Evolutionary conservation across 1,284 basidiomycete genomes (phyloP), one percentile per base, ranked within the genome.

Genomic region (Trametes sp.): DNA sequence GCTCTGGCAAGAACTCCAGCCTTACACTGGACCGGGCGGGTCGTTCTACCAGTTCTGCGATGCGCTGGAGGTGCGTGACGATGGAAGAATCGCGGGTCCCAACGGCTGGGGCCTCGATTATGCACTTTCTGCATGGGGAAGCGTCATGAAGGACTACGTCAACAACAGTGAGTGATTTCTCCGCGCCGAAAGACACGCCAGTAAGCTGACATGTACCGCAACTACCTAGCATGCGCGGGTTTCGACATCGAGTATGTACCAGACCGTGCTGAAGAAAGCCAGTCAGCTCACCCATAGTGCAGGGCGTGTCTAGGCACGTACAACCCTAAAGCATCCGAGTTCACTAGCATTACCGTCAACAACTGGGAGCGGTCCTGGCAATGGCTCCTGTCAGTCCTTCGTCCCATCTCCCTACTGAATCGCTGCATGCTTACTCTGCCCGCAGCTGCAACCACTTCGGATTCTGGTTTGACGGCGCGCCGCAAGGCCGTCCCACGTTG

Each of bases 21-120:
- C 82, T 1, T 77, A 75, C 4, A 75, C 76, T 1, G 78, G 76
- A 2, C 70, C 75, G 0, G 74, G 72, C 24, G 68, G 72, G 1
- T 59, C 73, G 8, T 91, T 91, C 74, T 87, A 78, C 73, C 44
- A 80, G n/a, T 91, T 90, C 73, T 90, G 89, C 62, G 88, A 91
- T 67, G 85, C 87, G 0, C 76, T 91, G 0, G 89, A 91, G 73
- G 85, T 89, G n/a, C 85, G 85, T 70, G 41, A 44, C n/a, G 21
- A 44, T 57, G 86, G 86, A 4, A 75, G 80, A 9, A 81, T 62
- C 53, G 87, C 88, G 3, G 78, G 82, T 11, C 75, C 77, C 1
- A 66, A 65, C 0, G 87, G 89, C 16, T 89, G 86, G 82, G 88
- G 89, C 21, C 75, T 89, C 16, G 78, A 85, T 0, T 77, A 88